Evolutionary conservation across 2,329 filamentous ascomycete genomes (phyloP).

Genomic region (Claviceps cyperi): DNA sequence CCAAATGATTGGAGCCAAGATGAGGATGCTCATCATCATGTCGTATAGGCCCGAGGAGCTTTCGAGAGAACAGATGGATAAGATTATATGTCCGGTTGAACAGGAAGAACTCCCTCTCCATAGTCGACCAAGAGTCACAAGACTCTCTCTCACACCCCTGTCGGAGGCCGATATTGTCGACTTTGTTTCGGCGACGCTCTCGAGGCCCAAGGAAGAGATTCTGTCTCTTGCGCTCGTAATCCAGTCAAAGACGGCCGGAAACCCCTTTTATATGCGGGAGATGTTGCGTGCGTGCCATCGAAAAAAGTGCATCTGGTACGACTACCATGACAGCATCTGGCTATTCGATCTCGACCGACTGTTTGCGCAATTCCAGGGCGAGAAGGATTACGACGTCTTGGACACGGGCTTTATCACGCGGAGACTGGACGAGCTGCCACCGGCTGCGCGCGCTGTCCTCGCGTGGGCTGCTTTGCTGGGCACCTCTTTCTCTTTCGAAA

Average conservation of each 20-base stretch:
- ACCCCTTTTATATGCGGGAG: slow-evolving; percentile 82
- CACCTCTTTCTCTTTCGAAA: slow-evolving; percentile 66
- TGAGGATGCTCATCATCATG: slow-evolving; percentile 71
- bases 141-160: slow-evolving; percentile 58
- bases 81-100: slow-evolving; percentile 38
- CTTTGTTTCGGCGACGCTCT: slow-evolving; percentile 72
- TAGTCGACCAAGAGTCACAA: slow-evolving; percentile 46
- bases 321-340: slow-evolving; percentile 72
- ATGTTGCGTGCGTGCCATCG: slow-evolving; percentile 80
- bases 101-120: slow-evolving; percentile 33
- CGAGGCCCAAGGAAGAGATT: slow-evolving; percentile 56
- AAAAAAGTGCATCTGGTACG: slow-evolving; percentile 81
- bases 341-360: slow-evolving; percentile 73
- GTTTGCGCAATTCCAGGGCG: slow-evolving; percentile 70
- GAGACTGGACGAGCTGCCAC: slow-evolving; percentile 61
- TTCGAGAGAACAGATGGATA: slow-evolving; percentile 37
- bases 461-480: slow-evolving; percentile 79
- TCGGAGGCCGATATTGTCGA: slow-evolving; percentile 65
- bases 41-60: slow-evolving; percentile 59
- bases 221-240: slow-evolving; percentile 69
- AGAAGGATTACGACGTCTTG: slow-evolving; percentile 64
- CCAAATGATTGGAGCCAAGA: slow-evolving; percentile 61
- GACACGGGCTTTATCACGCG: slow-evolving; percentile 72
- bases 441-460: slow-evolving; percentile 61
- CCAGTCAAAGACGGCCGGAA: slow-evolving; percentile 77